phyloP scores from a whole-genome alignment of 495 filamentous ascomycete species.

The Amphirosellinia nigrospora region DNA sequence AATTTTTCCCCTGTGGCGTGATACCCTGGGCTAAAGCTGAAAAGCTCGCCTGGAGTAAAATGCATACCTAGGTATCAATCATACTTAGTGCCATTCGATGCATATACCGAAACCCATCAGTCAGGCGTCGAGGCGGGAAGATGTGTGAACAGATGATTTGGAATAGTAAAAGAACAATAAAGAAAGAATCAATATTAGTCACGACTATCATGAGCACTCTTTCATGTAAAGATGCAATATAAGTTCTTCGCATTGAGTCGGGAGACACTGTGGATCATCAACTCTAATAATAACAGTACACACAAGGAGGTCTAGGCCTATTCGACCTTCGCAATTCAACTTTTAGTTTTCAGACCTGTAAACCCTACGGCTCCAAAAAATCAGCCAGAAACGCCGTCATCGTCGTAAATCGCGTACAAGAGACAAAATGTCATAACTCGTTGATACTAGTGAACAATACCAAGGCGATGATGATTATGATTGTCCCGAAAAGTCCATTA shows the following conservation, averaged over 20 bases:
- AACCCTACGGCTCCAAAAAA: neutral
- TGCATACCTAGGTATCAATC: neutral
- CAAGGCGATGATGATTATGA: neutral
- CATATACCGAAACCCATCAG: neutral
- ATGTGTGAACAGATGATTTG: neutral
- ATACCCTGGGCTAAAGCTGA: neutral
- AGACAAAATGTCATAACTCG: slow-evolving; percentile 19
- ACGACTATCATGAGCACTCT: neutral
- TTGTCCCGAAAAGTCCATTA: neutral
- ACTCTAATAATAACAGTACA: slow-evolving; percentile 18
- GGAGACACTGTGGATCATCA: neutral
- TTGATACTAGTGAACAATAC: neutral
- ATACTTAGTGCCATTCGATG: neutral
- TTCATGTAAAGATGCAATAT: neutral
- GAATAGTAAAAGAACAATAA: neutral
- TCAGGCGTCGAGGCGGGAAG: neutral
- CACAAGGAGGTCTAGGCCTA: slow-evolving; percentile 2
- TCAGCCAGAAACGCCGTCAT: slow-evolving; percentile 10
- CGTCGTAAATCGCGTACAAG: neutral
- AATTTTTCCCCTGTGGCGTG: neutral
- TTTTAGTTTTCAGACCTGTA: slow-evolving; percentile 11
- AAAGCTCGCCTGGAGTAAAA: neutral
- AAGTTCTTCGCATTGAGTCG: neutral
- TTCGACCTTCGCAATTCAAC: neutral
- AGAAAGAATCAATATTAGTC: neutral